Evolutionary conservation across 495 filamentous ascomycete genomes (phyloP), one percentile per base, ranked within the genome.

Genomic region (Lepraria neglecta): DNA sequence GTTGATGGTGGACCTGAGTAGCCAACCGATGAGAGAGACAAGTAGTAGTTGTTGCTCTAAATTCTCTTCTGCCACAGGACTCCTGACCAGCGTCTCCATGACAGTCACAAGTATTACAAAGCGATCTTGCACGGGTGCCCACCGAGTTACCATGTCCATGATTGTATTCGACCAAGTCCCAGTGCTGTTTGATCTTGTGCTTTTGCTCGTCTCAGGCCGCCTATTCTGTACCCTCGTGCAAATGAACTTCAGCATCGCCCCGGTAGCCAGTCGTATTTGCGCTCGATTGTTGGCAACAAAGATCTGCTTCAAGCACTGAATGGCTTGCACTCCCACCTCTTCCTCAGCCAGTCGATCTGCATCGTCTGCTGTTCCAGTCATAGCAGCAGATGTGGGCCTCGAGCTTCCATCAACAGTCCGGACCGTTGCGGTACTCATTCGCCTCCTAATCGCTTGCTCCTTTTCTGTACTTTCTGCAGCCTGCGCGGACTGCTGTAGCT

Each of bases 91-190:
- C 4, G 78, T 80, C 50, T 95, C 91, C 77, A 92, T 87, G 15
- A 87, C 79, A 0, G 87, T 86, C 43, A 91, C 81, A 47, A 95
- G 75, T 55, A 96, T 92, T 35, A 91, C 81, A 75, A 90, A 96
- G 35, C 92, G 89, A 69, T 94, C 87, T 64, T 95, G 91, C 10
- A 97, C 92, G 0, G 92, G 90, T 31, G 90, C 87, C 90, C 90
- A 95, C 57, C 84, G 81, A 50, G 87, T 83, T 31, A 87, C 79
- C 63, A 91, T 76, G 66, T 88, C 83, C 64, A 94, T 86, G 59
- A 96, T 77, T 58, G 85, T 87, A 44, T 87, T 85, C 6, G 88
- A 82, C 92, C 92, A 97, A 56, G 79, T 86, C 58, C 77, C 76
- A 66, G 75, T 72, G 51, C 73, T 70, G 38, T 71, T 64, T 64